Percentiles rank a stretch among this genome's conserved stretches.
phyloP scores from a whole-genome alignment of 352 stramenopile genomes.

The Phytophthora palmivora region DNA sequence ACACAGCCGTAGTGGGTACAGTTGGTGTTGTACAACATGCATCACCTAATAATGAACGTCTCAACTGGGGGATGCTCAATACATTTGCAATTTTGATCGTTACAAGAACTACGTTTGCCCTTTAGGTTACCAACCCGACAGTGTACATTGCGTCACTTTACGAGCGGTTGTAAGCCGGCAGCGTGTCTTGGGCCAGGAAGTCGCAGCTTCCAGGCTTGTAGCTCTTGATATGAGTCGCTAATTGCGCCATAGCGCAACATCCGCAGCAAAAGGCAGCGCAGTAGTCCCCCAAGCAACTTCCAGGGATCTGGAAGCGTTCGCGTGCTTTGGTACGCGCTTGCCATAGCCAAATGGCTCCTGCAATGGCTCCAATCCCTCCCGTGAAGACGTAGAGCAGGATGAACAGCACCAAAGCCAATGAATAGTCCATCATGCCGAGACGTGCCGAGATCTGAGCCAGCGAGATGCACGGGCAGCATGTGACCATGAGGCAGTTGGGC shows the following conservation, averaged over 20 bases:
- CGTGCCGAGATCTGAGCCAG: constrained; percentile 15
- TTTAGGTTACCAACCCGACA: constrained; percentile 1
- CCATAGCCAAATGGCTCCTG: constrained; percentile 28
- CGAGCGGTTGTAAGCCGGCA: constrained; percentile 24
- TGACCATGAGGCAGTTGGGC: constrained; percentile 49
- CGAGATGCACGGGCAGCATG: constrained; percentile 42
- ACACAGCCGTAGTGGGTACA: no score
- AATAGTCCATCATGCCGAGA: constrained; percentile 15
- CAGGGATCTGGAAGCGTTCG: constrained; percentile 25
- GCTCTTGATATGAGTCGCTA: constrained; percentile 58
- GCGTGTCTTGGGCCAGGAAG: constrained; percentile 36
- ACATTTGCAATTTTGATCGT: no score
- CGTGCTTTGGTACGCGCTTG: background rate
- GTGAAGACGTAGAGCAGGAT: constrained; percentile 24
- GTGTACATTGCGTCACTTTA: no score
- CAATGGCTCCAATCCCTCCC: constrained; percentile 11
- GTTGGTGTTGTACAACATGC: no score
- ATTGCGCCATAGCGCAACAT: constrained; percentile 46
- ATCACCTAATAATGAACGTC: no score
- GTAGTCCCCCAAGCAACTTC: constrained; percentile 24
- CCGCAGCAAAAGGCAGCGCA: constrained; percentile 28
- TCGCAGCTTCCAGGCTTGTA: constrained; percentile 50
- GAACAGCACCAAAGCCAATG: background rate
- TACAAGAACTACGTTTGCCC: background rate
- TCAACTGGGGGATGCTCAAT: no score